Evolutionary conservation across 495 filamentous ascomycete genomes (phyloP).

Genomic region (Niebla homalea): DNA sequence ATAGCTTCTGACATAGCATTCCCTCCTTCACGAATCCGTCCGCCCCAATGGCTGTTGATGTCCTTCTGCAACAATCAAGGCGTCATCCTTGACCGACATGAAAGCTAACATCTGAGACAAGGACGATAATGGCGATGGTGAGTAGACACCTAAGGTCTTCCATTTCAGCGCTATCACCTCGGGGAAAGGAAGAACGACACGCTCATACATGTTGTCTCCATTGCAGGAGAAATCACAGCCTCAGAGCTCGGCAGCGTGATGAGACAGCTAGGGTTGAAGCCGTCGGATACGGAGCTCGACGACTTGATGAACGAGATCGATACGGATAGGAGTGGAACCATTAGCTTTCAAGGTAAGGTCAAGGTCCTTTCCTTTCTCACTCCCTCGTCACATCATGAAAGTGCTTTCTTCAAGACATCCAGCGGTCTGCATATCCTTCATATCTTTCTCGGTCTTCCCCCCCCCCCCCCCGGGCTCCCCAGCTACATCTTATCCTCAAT

Average conservation of each 20-base stretch:
- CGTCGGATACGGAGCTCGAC: constrained; percentile 28
- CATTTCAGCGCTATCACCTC: too few relatives aligned
- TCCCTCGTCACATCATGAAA: neutral
- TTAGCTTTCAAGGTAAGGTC: constrained; percentile 30
- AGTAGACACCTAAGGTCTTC: neutral
- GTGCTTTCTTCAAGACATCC: neutral
- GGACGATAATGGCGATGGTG: constrained; percentile 19
- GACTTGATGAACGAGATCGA: constrained; percentile 37
- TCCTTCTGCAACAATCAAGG: too few relatives aligned
- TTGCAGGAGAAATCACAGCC: constrained; percentile 28
- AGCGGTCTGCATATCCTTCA: neutral
- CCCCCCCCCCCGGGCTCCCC: neutral
- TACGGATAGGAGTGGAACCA: constrained; percentile 30
- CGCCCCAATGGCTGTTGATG: too few relatives aligned
- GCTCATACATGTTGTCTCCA: neutral
- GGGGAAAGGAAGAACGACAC: too few relatives aligned
- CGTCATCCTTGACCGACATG: too few relatives aligned
- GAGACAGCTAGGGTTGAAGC: constrained; percentile 33
- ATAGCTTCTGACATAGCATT: neutral
- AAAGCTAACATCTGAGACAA: neutral
- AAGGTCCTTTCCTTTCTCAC: neutral
- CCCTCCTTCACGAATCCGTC: too few relatives aligned
- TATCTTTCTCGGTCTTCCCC: neutral
- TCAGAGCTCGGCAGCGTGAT: constrained; percentile 31
- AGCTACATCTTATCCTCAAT: neutral